phyloP scores from a whole-genome alignment of 306 rosid species.

The Chamaecrista fasciculata region DNA sequence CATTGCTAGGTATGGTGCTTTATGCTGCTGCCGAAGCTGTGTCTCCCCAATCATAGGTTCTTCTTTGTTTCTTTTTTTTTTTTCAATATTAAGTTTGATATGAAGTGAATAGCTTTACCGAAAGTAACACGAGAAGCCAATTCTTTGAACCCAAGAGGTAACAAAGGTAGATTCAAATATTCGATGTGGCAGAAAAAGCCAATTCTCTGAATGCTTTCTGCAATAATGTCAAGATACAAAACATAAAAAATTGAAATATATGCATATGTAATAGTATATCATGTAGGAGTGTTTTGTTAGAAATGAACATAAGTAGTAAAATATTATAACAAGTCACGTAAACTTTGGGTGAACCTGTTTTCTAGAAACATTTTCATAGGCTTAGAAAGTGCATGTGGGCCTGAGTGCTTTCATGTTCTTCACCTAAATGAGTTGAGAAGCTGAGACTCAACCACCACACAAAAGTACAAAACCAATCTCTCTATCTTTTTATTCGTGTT shows the following conservation, averaged over 20 bases:
- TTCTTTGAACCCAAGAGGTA: conserved; percentile 7
- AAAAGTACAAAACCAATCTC: conserved; percentile 22
- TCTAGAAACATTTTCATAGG: not conserved
- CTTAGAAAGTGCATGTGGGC: conserved; percentile 2
- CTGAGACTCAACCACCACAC: conserved; percentile 17
- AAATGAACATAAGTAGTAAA: no score
- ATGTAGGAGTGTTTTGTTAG: not conserved
- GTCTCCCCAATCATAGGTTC: not conserved
- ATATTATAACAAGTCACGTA: not conserved
- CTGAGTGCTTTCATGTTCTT: conserved; percentile 18
- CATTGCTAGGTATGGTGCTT: conserved; percentile 7
- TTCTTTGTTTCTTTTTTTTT: conserved; percentile 1
- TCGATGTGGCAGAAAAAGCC: not conserved
- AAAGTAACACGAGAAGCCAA: conserved; percentile 3
- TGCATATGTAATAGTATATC: no score
- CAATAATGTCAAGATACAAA: no score
- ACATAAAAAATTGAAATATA: no score
- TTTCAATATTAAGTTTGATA: not conserved
- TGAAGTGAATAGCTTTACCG: conserved; percentile 20
- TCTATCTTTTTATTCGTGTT: not conserved
- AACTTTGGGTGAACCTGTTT: not conserved
- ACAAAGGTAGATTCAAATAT: conserved; percentile 5
- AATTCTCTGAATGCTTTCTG: no score
- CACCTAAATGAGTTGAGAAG: conserved; percentile 21
- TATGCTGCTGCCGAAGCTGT: not conserved